These are phyloP conservation scores for Wickerhamiella galacta DNA, from an alignment of 805 yeast species.

Conservation along the genomic window DNA sequence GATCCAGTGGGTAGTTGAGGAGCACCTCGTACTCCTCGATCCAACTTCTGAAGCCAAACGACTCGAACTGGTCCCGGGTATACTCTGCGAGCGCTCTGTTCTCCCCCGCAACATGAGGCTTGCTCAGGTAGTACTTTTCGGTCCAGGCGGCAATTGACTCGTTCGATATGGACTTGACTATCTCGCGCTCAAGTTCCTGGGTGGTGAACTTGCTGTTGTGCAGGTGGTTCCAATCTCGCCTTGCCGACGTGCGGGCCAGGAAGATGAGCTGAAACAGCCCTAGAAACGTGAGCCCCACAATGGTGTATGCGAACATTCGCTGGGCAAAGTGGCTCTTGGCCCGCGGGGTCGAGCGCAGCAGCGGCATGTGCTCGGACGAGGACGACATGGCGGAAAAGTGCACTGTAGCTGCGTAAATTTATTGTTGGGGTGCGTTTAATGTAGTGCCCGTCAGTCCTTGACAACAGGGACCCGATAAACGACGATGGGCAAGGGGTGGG, in stretches of 20 bases:
- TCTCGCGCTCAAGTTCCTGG: conserved; percentile 9
- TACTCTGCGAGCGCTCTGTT: conserved; percentile 30
- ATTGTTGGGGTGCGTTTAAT: not conserved
- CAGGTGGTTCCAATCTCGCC: conserved; percentile 17
- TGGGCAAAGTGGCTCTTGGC: conserved; percentile 1
- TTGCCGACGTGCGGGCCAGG: conserved; percentile 16
- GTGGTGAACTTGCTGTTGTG: conserved; percentile 9
- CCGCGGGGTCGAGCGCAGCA: conserved; percentile 2
- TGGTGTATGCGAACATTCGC: conserved; percentile 17
- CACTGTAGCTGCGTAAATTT: not conserved
- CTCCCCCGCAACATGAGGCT: conserved; percentile 24
- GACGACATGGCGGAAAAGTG: not conserved
- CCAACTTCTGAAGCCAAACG: conserved; percentile 38
- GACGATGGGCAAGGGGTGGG: not conserved
- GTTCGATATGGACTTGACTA: conserved; percentile 6
- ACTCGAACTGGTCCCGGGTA: conserved; percentile 40
- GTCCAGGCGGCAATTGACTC: conserved; percentile 7
- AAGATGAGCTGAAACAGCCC: conserved; percentile 15
- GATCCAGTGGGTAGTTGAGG: conserved; percentile 44
- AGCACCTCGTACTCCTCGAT: conserved; percentile 46
- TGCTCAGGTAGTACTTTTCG: conserved; percentile 15
- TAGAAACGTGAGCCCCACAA: conserved; percentile 11
- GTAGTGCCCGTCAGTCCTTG: not conserved
- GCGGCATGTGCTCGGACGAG: conserved; percentile 4
- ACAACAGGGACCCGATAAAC: not conserved